Conservation (phyloP, 805 yeast genomes). For the Teunomyces gatunensis region DNA sequence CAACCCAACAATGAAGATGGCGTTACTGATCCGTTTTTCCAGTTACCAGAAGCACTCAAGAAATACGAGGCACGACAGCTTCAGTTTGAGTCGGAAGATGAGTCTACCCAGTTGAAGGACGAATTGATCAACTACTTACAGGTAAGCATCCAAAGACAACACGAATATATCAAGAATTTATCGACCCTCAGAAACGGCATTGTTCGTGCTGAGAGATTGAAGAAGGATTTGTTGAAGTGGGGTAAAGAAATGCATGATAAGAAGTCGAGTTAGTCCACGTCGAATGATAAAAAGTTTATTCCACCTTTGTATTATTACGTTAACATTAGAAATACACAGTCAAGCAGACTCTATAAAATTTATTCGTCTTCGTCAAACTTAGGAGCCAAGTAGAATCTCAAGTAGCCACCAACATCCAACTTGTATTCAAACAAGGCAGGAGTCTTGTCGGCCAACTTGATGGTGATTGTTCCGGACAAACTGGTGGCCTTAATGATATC, state of each 20-base stretch:
- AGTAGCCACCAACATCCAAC: conserved; percentile 80
- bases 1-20: conserved; percentile 54
- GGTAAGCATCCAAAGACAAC: conserved; percentile 49
- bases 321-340: conserved; percentile 3
- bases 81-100: conserved; percentile 21
- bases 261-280: conserved; percentile 10
- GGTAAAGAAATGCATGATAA: conserved; percentile 73
- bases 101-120: conserved; percentile 59
- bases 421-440: conserved; percentile 94
- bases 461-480: conserved; percentile 71
- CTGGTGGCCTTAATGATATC: conserved; percentile 91
- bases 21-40: conserved; percentile 43
- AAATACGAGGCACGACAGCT: conserved; percentile 28
- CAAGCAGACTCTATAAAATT: conserved; percentile 1
- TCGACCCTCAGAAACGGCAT: conserved; percentile 71
- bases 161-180: conserved; percentile 82
- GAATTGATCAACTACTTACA: conserved; percentile 43
- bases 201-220: conserved; percentile 73
- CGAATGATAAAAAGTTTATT: background rate
- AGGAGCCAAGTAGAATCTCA: conserved; percentile 96
- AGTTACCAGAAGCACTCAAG: conserved; percentile 51
- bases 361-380: conserved; percentile 76
- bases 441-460: conserved; percentile 83
- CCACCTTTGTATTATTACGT: conserved; percentile 3
- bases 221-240: conserved; percentile 74